These are phyloP conservation scores for Penicillium digitatum DNA, from an alignment of 2,329 filamentous ascomycete species.

Conservation along the genomic window DNA sequence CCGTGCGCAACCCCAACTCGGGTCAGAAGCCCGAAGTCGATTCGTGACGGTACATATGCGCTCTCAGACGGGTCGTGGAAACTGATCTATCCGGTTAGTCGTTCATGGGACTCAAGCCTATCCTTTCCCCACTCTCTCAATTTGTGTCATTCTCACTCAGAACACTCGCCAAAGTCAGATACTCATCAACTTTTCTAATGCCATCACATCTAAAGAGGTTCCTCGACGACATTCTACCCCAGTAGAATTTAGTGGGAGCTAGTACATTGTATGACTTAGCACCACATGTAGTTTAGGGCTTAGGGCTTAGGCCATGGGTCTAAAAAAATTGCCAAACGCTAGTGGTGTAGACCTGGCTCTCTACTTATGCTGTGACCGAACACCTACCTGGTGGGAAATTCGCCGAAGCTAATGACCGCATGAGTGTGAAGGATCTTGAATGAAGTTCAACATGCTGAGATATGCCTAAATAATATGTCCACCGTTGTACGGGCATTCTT, in stretches of 20 bases:
- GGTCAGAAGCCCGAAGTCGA: neutral
- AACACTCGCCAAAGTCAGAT: neutral
- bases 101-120: too few relatives aligned
- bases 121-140: too few relatives aligned
- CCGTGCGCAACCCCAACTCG: neutral
- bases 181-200: neutral
- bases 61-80: neutral
- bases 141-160: neutral
- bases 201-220: neutral
- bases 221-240: neutral
- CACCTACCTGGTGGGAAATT: neutral
- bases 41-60: neutral
- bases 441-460: neutral
- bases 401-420: neutral
- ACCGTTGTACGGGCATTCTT: neutral
- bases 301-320: neutral
- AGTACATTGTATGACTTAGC: neutral
- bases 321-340: neutral
- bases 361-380: too few relatives aligned
- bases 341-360: neutral
- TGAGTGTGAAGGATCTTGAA: neutral
- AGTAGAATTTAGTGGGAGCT: neutral
- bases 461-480: neutral
- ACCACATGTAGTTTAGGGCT: too few relatives aligned
- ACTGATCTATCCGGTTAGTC: too few relatives aligned